Evolutionary conservation across 164 flowering plant species (phyloP).

Genomic region (Vitis vinifera): ASM3070453v1 NC_081814.1:4765001-4765500

Average conservation of each 20-base stretch:
- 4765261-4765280: slow-evolving; percentile 6
- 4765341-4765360: no score
- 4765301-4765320: neutral
- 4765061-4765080: slow-evolving; percentile 84
- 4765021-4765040: slow-evolving; percentile 72
- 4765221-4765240: slow-evolving; percentile 87
- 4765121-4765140: slow-evolving; percentile 75
- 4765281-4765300: neutral
- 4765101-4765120: slow-evolving; percentile 73
- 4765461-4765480: no score
- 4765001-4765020: slow-evolving; percentile 75
- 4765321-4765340: no score
- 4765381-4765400: no score
- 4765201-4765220: slow-evolving; percentile 94
- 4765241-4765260: slow-evolving; percentile 82
- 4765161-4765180: slow-evolving; percentile 91
- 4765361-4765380: no score
- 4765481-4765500: no score
- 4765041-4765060: slow-evolving; percentile 93
- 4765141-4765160: slow-evolving; percentile 77
- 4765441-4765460: no score
- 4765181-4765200: slow-evolving; percentile 74
- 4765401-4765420: no score
- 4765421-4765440: no score
- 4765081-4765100: slow-evolving; percentile 77